phyloP scores from a whole-genome alignment of 371 early-diverging fungal genomes.

The Batkoa obscura region DNA sequence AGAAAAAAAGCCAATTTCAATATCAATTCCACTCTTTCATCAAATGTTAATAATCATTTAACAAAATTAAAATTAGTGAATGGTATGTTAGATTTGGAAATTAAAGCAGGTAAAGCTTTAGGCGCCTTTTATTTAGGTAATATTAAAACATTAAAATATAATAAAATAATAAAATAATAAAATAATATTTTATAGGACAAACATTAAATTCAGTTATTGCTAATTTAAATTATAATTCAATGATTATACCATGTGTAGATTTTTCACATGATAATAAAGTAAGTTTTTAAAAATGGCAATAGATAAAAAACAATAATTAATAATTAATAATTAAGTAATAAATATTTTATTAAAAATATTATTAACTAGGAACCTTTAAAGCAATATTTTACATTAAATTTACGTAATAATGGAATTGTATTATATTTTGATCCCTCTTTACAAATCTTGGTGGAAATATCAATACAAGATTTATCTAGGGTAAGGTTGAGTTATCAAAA shows the following conservation, averaged over 20 bases:
- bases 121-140: neutral
- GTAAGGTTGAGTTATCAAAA: slow-evolving; percentile 38
- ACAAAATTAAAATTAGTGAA: neutral
- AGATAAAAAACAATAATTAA: neutral
- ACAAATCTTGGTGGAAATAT: slow-evolving; percentile 40
- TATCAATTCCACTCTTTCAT: neutral
- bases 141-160: neutral
- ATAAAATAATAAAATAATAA: neutral
- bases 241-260: neutral
- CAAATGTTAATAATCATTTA: neutral
- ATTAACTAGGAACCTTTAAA: neutral
- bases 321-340: neutral
- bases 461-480: slow-evolving; percentile 36
- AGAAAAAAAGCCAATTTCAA: neutral
- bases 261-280: neutral
- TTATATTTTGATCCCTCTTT: slow-evolving; percentile 10
- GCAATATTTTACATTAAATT: neutral
- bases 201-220: neutral
- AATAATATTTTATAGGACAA: neutral
- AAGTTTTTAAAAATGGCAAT: neutral
- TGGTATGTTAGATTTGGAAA: neutral
- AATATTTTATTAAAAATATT: neutral
- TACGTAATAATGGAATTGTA: neutral
- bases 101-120: neutral
- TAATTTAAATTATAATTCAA: neutral